Evolutionary conservation across 306 rosid genomes (phyloP).

Genomic region (Glycine soja): DNA sequence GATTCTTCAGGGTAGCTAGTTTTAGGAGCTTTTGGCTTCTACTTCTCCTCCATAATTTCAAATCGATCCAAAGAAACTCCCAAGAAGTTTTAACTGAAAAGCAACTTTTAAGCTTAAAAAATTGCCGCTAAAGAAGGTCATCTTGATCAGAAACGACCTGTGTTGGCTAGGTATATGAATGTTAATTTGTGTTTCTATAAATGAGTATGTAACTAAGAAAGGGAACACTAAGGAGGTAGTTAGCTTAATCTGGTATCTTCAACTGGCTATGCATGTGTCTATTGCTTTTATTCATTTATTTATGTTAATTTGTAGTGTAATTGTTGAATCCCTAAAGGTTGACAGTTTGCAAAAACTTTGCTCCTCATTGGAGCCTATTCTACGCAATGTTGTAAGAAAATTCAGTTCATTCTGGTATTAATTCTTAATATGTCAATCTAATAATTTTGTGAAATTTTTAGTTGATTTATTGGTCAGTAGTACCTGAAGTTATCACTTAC

Average conservation of each 20-base stretch:
- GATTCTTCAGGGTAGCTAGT: too few species aligned
- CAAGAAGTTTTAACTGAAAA: too few species aligned
- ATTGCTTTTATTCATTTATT: constrained; percentile 26
- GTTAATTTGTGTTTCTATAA: too few species aligned
- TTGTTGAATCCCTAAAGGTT: constrained; percentile 88
- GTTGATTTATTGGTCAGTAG: constrained; percentile 21
- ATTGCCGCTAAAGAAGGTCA: too few species aligned
- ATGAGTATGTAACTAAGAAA: too few species aligned
- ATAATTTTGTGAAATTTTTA: constrained; percentile 2
- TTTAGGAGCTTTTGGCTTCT: too few species aligned
- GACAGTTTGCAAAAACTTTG: constrained; percentile 92
- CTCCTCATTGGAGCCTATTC: constrained; percentile 90
- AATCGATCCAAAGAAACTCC: too few species aligned
- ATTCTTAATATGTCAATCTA: constrained; percentile 37
- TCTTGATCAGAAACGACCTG: too few species aligned
- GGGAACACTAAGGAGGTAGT: too few species aligned
- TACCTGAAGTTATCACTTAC: constrained; percentile 29
- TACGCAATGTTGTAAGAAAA: constrained; percentile 92
- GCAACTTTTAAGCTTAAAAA: constrained; percentile 19
- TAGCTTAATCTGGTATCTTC: constrained; percentile 8
- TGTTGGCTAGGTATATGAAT: not conserved
- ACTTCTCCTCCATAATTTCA: too few species aligned
- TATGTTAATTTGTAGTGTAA: constrained; percentile 70
- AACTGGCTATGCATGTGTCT: constrained; percentile 30
- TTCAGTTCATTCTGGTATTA: constrained; percentile 55